Percentiles rank a stretch among this genome's conserved stretches.
phyloP scores from a whole-genome alignment of 2,329 filamentous ascomycete species.

The Trichophyton mentagrophytes region DNA sequence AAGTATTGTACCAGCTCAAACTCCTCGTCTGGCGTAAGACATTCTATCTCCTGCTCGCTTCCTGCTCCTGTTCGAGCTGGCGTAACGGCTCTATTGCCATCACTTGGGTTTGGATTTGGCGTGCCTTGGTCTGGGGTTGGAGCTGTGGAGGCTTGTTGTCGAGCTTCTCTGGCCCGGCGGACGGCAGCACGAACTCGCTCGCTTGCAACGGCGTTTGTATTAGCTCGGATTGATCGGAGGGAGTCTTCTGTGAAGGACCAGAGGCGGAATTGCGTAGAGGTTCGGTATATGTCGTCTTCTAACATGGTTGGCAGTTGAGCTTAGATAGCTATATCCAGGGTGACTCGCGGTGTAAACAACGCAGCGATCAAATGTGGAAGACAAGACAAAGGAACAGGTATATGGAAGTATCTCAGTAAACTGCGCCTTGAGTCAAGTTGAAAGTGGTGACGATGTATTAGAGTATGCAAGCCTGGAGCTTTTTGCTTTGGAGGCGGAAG shows the following conservation, averaged over 20 bases:
- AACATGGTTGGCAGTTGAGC: constrained; percentile 42
- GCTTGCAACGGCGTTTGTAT: constrained; percentile 68
- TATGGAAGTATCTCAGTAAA: too few species aligned
- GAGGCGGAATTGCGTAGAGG: constrained; percentile 76
- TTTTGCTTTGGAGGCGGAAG: background rate
- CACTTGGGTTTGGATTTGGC: background rate
- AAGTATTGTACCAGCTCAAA: constrained; percentile 69
- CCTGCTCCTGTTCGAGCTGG: background rate
- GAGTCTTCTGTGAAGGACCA: constrained; percentile 80
- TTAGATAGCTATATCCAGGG: background rate
- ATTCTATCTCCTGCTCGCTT: constrained; percentile 48
- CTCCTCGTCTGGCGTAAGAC: constrained; percentile 74
- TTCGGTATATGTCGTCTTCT: constrained; percentile 83
- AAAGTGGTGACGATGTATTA: background rate
- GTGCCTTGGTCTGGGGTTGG: background rate
- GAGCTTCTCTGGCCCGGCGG: constrained; percentile 32
- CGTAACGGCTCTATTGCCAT: background rate
- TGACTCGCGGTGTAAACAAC: background rate
- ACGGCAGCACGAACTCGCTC: constrained; percentile 51
- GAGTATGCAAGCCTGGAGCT: background rate
- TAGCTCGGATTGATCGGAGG: constrained; percentile 57
- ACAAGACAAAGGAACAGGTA: background rate
- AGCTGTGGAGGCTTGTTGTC: constrained; percentile 1
- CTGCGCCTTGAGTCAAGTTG: background rate
- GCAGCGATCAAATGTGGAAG: background rate